Conservation (phyloP, 2,329 filamentous ascomycete genomes). For the Penicillium sp. region DNA sequence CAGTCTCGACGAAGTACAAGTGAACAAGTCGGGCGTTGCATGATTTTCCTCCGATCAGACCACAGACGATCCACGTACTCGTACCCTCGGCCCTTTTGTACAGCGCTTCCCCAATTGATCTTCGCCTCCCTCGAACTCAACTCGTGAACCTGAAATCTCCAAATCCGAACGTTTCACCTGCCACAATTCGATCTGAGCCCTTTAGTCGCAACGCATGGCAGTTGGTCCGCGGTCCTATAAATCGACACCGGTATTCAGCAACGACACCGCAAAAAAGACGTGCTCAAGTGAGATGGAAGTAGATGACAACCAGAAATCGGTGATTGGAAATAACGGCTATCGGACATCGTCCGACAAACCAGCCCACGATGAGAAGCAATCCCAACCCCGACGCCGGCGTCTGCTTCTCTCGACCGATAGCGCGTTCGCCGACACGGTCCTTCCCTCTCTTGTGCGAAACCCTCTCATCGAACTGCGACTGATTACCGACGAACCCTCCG, state of each 20-base stretch:
- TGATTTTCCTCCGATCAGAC: conserved; percentile 7
- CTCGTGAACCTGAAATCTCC: neutral
- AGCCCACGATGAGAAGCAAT: conserved; percentile 1
- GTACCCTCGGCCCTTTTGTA: neutral
- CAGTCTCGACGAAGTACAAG: neutral
- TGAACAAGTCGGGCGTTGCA: conserved; percentile 1
- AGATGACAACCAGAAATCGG: conserved; percentile 24
- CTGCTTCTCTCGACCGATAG: conserved; percentile 43
- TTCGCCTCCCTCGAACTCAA: neutral
- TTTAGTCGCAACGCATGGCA: conserved; percentile 18
- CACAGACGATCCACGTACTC: neutral
- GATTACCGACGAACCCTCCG: conserved; percentile 44
- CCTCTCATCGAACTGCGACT: conserved; percentile 44
- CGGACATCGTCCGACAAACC: conserved; percentile 4
- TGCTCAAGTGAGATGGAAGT: conserved; percentile 30
- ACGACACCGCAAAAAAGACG: conserved; percentile 14
- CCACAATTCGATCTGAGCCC: neutral
- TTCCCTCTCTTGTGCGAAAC: conserved; percentile 41
- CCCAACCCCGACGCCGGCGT: conserved; percentile 28
- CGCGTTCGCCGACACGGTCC: conserved; percentile 41
- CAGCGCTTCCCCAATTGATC: neutral
- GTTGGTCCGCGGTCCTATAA: conserved; percentile 16
- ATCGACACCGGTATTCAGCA: neutral
- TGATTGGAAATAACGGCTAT: conserved; percentile 16
- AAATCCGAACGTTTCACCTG: neutral